phyloP scores from a whole-genome alignment of 78 protist species.

The Pirum gemmata region DNA sequence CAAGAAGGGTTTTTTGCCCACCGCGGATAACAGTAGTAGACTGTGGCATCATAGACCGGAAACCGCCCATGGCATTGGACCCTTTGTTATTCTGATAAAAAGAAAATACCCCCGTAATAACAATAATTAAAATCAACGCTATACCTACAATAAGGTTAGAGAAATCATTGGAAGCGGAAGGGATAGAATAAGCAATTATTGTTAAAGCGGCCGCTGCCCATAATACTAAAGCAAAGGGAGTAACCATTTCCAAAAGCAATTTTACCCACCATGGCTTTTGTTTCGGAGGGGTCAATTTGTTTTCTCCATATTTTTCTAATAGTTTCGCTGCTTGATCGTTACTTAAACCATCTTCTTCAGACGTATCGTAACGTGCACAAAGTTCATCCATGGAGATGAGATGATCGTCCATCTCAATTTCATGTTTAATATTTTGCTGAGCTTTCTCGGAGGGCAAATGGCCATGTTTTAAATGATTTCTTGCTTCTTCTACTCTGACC shows the following conservation, averaged over 20 bases:
- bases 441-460: not conserved
- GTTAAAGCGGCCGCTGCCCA: slow-evolving; percentile 60
- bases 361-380: not conserved
- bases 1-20: slow-evolving; percentile 31
- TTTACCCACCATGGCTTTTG: slow-evolving; percentile 47
- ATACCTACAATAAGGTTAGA: no score
- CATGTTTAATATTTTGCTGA: slow-evolving; percentile 8
- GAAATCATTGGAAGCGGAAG: no score
- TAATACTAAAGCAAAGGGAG: slow-evolving; percentile 58
- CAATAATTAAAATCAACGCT: slow-evolving; percentile 72
- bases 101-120: slow-evolving; percentile 72
- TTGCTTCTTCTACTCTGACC: not conserved
- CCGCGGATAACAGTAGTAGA: slow-evolving; percentile 63
- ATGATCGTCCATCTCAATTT: slow-evolving; percentile 34
- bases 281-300: slow-evolving; percentile 62
- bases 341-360: not conserved
- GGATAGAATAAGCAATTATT: slow-evolving; percentile 50
- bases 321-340: not conserved
- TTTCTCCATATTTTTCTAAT: slow-evolving; percentile 54
- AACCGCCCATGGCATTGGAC: slow-evolving; percentile 68
- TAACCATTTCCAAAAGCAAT: slow-evolving; percentile 43
- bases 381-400: not conserved
- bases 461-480: no score
- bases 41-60: slow-evolving; percentile 62
- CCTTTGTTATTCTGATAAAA: slow-evolving; percentile 74